A percentile compares a stretch with the other conserved stretches of the same genome.
These are phyloP conservation scores for Colletotrichum sp. DNA, from an alignment of 2,329 filamentous ascomycete species.

Conservation along the genomic window DNA sequence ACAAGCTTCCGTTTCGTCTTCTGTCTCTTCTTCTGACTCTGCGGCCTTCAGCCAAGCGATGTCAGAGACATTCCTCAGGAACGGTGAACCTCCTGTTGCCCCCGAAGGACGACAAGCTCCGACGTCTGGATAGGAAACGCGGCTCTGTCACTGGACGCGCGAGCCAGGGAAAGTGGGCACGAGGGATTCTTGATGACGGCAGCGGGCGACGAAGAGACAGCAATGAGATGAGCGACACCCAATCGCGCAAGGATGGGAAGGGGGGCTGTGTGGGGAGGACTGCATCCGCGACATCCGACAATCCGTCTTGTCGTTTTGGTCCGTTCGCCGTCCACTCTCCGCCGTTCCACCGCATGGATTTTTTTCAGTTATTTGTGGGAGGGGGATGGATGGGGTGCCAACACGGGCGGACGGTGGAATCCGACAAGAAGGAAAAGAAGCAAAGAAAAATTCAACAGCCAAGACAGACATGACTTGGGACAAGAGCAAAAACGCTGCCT, in stretches of 20 bases:
- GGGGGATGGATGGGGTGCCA: not conserved
- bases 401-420: not conserved
- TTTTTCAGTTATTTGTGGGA: not conserved
- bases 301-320: slow-evolving; percentile 14
- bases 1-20: not conserved
- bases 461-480: not conserved
- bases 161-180: not conserved
- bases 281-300: slow-evolving; percentile 19
- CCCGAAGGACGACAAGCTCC: not conserved
- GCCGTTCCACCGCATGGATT: not conserved
- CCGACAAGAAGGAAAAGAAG: not conserved
- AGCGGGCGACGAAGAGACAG: not conserved
- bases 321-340: not conserved
- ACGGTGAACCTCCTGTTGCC: not conserved
- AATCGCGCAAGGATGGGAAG: not conserved
- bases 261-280: not conserved
- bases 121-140: not conserved
- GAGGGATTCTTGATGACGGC: slow-evolving; percentile 11
- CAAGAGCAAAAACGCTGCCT: not conserved
- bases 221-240: not conserved
- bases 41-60: not conserved
- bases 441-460: not conserved
- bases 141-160: slow-evolving; percentile 7
- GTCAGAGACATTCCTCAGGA: not conserved
- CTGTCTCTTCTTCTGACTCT: not conserved